phyloP scores from a whole-genome alignment of 805 yeast genomes.

The Metschnikowia proteae region DNA sequence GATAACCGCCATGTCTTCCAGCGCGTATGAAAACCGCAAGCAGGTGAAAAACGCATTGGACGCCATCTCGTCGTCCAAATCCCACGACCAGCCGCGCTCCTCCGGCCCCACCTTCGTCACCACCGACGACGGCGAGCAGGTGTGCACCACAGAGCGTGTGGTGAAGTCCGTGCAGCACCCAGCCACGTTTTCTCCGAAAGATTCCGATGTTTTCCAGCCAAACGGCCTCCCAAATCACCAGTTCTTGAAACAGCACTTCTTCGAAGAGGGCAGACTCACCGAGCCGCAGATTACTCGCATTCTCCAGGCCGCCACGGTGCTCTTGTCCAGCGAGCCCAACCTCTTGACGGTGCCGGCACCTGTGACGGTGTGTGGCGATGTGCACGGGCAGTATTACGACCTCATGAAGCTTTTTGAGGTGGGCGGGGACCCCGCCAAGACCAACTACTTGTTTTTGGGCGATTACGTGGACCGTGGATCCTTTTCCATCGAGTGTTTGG shows the following conservation, averaged over 20 bases:
- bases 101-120: conserved; percentile 39
- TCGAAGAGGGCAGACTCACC: conserved; percentile 73
- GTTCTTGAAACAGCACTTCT: conserved; percentile 70
- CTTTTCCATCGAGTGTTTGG: conserved; percentile 76
- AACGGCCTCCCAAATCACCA: conserved; percentile 69
- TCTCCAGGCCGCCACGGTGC: conserved; percentile 57
- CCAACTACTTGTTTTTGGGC: conserved; percentile 81
- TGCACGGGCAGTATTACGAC: conserved; percentile 95
- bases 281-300: conserved; percentile 70
- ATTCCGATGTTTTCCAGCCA: conserved; percentile 59
- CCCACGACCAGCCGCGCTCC: conserved; percentile 11
- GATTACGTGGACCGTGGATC: conserved; percentile 96
- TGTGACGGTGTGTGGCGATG: conserved; percentile 92
- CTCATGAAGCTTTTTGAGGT: conserved; percentile 87
- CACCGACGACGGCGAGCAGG: conserved; percentile 55
- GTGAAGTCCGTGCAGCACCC: conserved; percentile 62
- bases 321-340: conserved; percentile 71
- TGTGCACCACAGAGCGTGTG: conserved; percentile 56
- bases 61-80: conserved; percentile 39
- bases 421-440: conserved; percentile 80
- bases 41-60: conserved; percentile 64
- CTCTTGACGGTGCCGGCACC: conserved; percentile 83
- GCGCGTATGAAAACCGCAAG: conserved; percentile 16
- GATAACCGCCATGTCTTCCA: conserved; percentile 4
- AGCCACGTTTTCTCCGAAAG: conserved; percentile 58